Evolutionary conservation across 306 rosid species (phyloP).

Genomic region (Rosa persica): DNA sequence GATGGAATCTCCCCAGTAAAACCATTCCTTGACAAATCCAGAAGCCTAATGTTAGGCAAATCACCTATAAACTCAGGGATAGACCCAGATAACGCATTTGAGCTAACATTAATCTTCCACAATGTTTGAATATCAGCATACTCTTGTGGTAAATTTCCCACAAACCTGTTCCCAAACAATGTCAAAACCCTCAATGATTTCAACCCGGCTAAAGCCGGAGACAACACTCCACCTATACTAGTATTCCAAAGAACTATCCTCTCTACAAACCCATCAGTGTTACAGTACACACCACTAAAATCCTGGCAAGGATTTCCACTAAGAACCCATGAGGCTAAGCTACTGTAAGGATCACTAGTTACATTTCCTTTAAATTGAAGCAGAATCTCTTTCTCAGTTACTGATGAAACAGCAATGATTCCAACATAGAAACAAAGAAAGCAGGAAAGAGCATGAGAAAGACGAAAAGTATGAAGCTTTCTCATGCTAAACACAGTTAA

Average conservation of each 20-base stretch:
- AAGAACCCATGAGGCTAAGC: slow-evolving; percentile 62
- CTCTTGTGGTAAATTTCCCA: slow-evolving; percentile 67
- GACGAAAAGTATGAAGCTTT: slow-evolving; percentile 50
- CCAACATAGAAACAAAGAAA: slow-evolving; percentile 43
- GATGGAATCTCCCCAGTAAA: slow-evolving; percentile 78
- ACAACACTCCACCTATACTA: slow-evolving; percentile 71
- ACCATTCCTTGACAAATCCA: slow-evolving; percentile 85
- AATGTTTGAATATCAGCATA: slow-evolving; percentile 62
- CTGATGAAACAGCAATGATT: slow-evolving; percentile 38
- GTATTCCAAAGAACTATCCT: slow-evolving; percentile 84
- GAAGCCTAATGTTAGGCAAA: slow-evolving; percentile 72
- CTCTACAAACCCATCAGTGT: slow-evolving; percentile 74
- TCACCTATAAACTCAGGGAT: slow-evolving; percentile 88
- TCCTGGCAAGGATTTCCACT: slow-evolving; percentile 67
- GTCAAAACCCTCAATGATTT: slow-evolving; percentile 75
- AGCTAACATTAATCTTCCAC: slow-evolving; percentile 93
- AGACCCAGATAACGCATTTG: slow-evolving; percentile 78
- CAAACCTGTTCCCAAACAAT: slow-evolving; percentile 75
- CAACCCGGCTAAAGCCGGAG: slow-evolving; percentile 72
- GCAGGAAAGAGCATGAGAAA: slow-evolving; percentile 73
- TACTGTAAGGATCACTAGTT: slow-evolving; percentile 63
- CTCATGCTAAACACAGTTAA: slow-evolving; percentile 66
- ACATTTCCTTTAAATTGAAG: slow-evolving; percentile 82
- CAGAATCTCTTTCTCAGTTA: slow-evolving; percentile 75
- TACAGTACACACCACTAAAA: slow-evolving; percentile 67